Base-by-base conservation (phyloP, 225 moss, liverwort and hornwort genomes). In the Physcomitrellopsis africana region DNA sequence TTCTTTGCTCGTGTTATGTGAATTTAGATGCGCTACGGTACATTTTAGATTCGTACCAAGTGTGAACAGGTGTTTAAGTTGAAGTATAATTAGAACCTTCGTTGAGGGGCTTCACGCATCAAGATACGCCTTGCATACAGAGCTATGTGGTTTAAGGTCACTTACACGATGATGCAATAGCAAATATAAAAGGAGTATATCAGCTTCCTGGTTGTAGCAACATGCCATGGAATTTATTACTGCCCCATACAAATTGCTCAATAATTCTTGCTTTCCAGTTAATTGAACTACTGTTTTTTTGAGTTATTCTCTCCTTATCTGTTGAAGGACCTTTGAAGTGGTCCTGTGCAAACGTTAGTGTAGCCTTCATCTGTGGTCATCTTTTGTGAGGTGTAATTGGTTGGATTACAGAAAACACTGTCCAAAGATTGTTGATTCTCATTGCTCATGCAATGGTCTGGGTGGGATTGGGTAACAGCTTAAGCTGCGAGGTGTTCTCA, bases 161-260 rank as follows among this genome's bases (percentile, higher is more conserved):
- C 87, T 63, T 81, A 66, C 46, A 65, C 8, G 5, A 70, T 69
- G 87, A 84, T 87, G 87, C 87, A 22, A 87, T 23, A 87, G 47
- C 10, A 60, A 73, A 69, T 48, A 45, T n/a, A 61, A 79, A 63
- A 84, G 87, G 81, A 76, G 87, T 87, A 87, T 81, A 87, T 87
- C 84, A 87, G 84, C 84, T 84, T 87, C 87, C 87, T 81, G 84
- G 87, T 81, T 84, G 76, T 73, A 87, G 87, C 66, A 77, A 69
- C 84, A 87, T 77, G 84, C 81, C 87, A 70, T 49, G 84, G 87
- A 79, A 87, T 76, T 87, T 87, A 87, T 87, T 87, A 84, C 26
- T 84, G 67, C 87, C 70, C 76, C 84, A 79, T 76, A 87, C 68
- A 87, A 8, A n/a, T 49, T 76, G n/a, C 56, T 51, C 62, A 20